These are phyloP conservation scores for Gossypium davidsonii DNA, from an alignment of 441 rosid genomes.

Conservation along the genomic window DNA sequence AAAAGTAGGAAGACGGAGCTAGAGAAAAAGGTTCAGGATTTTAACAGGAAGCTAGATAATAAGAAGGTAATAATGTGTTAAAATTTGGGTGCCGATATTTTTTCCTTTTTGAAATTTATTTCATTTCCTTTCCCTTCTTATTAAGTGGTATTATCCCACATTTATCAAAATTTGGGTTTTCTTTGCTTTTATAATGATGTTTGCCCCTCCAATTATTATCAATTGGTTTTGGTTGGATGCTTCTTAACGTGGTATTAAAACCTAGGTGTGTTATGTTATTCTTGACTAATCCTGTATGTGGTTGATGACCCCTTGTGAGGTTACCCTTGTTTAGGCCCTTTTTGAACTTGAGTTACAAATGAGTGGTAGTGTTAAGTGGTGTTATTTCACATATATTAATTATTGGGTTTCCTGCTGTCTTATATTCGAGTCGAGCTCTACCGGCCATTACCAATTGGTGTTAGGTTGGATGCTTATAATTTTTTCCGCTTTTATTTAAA, in stretches of 20 bases:
- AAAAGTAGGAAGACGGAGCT: slow-evolving; percentile 55
- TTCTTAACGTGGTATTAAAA: background rate
- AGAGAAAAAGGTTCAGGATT: slow-evolving; percentile 44
- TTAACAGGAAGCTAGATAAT: slow-evolving; percentile 32
- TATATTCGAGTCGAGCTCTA: background rate
- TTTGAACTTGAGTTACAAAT: background rate
- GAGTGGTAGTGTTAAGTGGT: background rate
- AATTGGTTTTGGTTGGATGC: background rate
- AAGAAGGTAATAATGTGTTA: slow-evolving; percentile 43
- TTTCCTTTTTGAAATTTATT: background rate
- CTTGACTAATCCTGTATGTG: background rate
- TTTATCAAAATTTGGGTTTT: background rate
- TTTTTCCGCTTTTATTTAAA: background rate
- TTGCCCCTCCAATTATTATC: background rate
- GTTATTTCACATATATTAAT: background rate
- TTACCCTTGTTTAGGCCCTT: background rate
- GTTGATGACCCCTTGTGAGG: no score
- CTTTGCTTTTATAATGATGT: background rate
- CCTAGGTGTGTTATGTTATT: background rate
- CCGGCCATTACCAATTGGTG: background rate
- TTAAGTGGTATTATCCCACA: background rate
- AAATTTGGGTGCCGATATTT: background rate
- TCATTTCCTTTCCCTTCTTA: background rate
- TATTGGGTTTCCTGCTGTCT: background rate
- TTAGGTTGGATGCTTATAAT: background rate